A percentile compares a stretch with the other conserved stretches of the same genome.
phyloP scores from a whole-genome alignment of 148 eudicot species.

The Linanthus parryae region DNA sequence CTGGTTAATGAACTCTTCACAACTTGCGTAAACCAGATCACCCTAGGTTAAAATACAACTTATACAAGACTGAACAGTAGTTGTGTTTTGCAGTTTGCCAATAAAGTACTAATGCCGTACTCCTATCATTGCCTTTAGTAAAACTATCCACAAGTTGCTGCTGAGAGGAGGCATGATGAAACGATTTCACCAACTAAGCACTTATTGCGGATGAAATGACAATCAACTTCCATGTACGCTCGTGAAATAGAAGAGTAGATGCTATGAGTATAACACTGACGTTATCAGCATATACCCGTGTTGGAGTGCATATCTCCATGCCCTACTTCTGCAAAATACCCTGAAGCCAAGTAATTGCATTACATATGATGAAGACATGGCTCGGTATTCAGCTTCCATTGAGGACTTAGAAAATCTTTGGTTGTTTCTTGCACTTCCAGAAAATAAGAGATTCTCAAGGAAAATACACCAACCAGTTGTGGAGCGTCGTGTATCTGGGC shows the following conservation, averaged over 20 bases:
- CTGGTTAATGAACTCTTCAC: too few species aligned
- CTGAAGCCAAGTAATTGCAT: background rate
- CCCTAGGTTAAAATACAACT: too few species aligned
- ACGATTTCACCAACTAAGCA: background rate
- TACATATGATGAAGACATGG: background rate
- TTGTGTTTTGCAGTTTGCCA: background rate
- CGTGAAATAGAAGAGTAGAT: background rate
- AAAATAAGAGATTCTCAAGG: background rate
- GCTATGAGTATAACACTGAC: background rate
- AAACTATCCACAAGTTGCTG: conserved; percentile 1
- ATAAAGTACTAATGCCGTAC: background rate
- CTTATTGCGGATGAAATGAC: background rate
- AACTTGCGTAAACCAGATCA: too few species aligned
- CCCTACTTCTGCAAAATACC: background rate
- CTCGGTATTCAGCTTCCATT: background rate
- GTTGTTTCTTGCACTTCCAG: background rate
- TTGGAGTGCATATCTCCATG: background rate
- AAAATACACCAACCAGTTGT: background rate
- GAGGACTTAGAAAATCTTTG: background rate
- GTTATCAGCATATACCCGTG: conserved; percentile 2
- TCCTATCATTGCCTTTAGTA: background rate
- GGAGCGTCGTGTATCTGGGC: background rate
- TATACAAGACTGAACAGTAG: too few species aligned
- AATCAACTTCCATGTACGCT: conserved; percentile 1
- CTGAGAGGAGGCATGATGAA: background rate